Conservation (phyloP, 805 yeast species). For the Sugiyamaella smithiae region DNA sequence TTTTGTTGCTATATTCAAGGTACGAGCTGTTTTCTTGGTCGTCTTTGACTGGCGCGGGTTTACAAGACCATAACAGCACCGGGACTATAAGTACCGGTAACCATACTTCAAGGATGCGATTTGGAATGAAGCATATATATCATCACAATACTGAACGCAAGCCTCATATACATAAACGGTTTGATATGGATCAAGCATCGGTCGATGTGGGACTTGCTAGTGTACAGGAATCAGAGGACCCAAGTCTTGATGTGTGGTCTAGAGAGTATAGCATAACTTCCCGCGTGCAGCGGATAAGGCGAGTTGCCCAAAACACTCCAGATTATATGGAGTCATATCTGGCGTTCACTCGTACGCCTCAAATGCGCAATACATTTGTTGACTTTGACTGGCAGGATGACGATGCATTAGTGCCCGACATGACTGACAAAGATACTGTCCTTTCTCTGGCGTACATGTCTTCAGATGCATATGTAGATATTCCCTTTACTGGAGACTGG, state of each 20-base stretch:
- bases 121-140: slow-evolving; percentile 51
- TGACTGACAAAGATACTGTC: slow-evolving; percentile 70
- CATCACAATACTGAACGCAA: slow-evolving; percentile 57
- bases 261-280: slow-evolving; percentile 10
- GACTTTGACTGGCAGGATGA: slow-evolving; percentile 59
- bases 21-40: no score
- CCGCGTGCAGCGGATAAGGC: slow-evolving; percentile 24
- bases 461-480: slow-evolving; percentile 82
- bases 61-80: no score
- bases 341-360: slow-evolving; percentile 46
- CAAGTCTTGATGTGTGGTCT: slow-evolving; percentile 11
- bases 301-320: slow-evolving; percentile 52
- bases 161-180: slow-evolving; percentile 44
- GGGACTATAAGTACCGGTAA: no score
- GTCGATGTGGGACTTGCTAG: slow-evolving; percentile 22
- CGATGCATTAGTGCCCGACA: slow-evolving; percentile 61
- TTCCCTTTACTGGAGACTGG: slow-evolving; percentile 85
- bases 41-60: no score
- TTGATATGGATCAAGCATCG: slow-evolving; percentile 37
- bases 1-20: no score
- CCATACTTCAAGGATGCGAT: background rate
- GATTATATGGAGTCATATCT: slow-evolving; percentile 65
- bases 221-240: background rate
- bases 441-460: slow-evolving; percentile 78
- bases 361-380: slow-evolving; percentile 29